Conservation (phyloP, 768 basidiomycete species). For the Leccinellum rugosiceps region DNA sequence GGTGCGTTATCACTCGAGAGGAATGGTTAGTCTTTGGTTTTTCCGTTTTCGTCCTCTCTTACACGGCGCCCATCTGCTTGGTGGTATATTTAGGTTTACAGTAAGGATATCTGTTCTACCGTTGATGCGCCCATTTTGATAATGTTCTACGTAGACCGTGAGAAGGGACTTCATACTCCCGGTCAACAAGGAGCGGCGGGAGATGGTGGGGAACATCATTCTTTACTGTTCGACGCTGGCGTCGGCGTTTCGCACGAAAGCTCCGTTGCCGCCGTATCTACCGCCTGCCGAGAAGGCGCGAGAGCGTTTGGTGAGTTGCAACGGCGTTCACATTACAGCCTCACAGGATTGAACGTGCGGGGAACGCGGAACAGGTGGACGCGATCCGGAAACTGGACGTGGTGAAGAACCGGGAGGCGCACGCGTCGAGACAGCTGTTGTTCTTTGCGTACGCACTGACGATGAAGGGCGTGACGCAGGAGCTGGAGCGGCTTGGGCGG, state of each 20-base stretch:
- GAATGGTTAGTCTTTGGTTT: constrained; percentile 64
- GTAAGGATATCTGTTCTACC: constrained; percentile 35
- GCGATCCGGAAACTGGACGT: constrained; percentile 84
- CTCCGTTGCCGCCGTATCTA: constrained; percentile 93
- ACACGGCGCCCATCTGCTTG: neutral
- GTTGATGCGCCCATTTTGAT: neutral
- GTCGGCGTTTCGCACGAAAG: constrained; percentile 77
- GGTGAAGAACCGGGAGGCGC: constrained; percentile 78
- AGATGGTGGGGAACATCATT: constrained; percentile 95
- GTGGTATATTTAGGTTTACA: constrained; percentile 64
- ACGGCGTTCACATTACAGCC: neutral
- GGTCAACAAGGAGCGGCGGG: constrained; percentile 83
- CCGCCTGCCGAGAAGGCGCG: constrained; percentile 90
- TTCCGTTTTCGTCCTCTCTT: constrained; percentile 2
- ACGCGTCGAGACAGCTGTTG: constrained; percentile 80
- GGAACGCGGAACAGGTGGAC: constrained; percentile 50
- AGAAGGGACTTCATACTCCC: constrained; percentile 86
- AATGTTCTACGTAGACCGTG: constrained; percentile 52
- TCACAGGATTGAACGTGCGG: neutral
- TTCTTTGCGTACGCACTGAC: constrained; percentile 94
- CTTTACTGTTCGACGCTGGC: constrained; percentile 82
- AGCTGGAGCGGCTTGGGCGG: constrained; percentile 78
- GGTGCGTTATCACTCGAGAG: constrained; percentile 93
- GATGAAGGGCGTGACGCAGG: constrained; percentile 91
- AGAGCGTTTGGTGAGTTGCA: constrained; percentile 59